These are phyloP conservation scores for Sporothrix mexicana DNA, from an alignment of 2,329 filamentous ascomycete species.

Conservation along the genomic window DNA sequence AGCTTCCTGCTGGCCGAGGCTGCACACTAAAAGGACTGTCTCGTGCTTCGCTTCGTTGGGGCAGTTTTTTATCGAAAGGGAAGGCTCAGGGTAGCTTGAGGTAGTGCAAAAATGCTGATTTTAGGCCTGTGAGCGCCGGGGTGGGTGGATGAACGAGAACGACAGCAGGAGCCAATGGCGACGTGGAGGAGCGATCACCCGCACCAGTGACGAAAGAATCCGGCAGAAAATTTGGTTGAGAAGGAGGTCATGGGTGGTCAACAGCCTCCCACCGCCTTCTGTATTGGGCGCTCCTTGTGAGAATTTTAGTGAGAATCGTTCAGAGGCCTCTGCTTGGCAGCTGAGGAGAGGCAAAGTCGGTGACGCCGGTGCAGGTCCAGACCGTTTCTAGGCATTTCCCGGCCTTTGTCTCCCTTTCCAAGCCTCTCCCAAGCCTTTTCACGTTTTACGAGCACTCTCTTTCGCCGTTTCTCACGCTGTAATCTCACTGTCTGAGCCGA, in stretches of 20 bases:
- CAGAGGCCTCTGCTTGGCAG: background rate
- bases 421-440: background rate
- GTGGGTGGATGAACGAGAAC: constrained; percentile 1
- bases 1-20: constrained; percentile 27
- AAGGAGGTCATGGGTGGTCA: background rate
- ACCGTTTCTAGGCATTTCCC: constrained; percentile 2
- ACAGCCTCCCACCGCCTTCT: background rate
- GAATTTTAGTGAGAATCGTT: background rate
- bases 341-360: constrained; percentile 23
- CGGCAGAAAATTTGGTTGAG: constrained; percentile 29
- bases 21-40: constrained; percentile 16
- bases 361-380: constrained; percentile 20
- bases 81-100: background rate
- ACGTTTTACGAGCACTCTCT: background rate
- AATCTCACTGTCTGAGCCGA: constrained; percentile 14
- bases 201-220: constrained; percentile 15
- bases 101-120: constrained; percentile 7
- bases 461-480: constrained; percentile 25
- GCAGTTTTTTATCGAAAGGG: background rate
- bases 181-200: background rate
- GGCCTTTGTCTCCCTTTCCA: background rate
- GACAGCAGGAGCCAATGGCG: background rate
- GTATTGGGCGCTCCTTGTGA: background rate
- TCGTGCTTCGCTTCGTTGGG: constrained; percentile 15
- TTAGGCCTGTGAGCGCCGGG: constrained; percentile 11